These are phyloP conservation scores for Lyophyllum semitale DNA, from an alignment of 768 basidiomycete genomes.

Conservation along the genomic window DNA sequence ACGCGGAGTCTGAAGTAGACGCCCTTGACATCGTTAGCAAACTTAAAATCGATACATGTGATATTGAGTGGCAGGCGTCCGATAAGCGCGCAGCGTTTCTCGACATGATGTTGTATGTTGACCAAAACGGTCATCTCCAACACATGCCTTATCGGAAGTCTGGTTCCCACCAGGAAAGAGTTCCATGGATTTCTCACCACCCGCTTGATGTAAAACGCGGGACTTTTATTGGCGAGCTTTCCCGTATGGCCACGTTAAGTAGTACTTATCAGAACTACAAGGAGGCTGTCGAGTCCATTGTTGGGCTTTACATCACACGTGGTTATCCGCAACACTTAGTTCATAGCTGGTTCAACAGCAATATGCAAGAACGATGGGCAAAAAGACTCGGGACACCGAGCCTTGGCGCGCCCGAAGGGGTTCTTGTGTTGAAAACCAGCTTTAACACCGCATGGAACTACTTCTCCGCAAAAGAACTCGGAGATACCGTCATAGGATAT, in stretches of 20 bases:
- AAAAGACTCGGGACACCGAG: no score
- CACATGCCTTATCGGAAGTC: slow-evolving; percentile 17
- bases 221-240: slow-evolving; percentile 20
- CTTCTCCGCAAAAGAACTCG: no score
- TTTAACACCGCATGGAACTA: no score
- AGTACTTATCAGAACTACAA: slow-evolving; percentile 24
- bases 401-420: no score
- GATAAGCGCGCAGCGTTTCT: slow-evolving; percentile 20
- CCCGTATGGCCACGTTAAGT: slow-evolving; percentile 25
- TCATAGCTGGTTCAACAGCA: no score
- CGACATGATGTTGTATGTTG: slow-evolving; percentile 27
- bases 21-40: slow-evolving; percentile 1
- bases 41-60: slow-evolving; percentile 18
- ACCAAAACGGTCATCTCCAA: slow-evolving; percentile 10
- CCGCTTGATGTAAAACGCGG: slow-evolving; percentile 18
- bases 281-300: no score
- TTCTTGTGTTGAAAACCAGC: no score
- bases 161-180: slow-evolving; percentile 21
- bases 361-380: no score
- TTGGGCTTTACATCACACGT: no score
- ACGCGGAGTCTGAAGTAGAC: slow-evolving; percentile 15
- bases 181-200: slow-evolving; percentile 19
- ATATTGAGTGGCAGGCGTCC: slow-evolving; percentile 19
- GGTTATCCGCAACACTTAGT: no score
- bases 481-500: no score